Base-by-base conservation (phyloP, 306 rosid species). In the Aeschynomene evenia region DNA sequence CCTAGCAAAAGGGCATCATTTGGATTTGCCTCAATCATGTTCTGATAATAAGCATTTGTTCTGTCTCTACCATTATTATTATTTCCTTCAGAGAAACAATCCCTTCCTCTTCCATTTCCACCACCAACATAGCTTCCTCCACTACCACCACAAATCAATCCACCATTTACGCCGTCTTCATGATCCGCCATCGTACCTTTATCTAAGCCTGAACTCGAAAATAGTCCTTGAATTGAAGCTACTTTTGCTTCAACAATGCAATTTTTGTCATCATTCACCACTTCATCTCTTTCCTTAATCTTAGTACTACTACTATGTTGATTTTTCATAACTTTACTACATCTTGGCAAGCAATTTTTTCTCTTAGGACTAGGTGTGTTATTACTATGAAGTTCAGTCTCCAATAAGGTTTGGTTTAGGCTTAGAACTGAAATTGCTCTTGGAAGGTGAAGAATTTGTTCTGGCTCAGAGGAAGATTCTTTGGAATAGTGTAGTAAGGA, bases 21-120 rank as follows among this genome's bases (percentile, higher is more conserved):
- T 2, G 98, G 96, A 81, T 90, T 73, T 12, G 96, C 86, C 77
- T 80, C 81, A 46, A 93, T 88, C 96, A 93, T 88, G 66, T 67
- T 75, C 68, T 57, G 85, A 72, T 90, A 93, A 81, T 88, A 86
- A 71, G 79, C 79, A 70, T 93, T 89, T 0, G 79, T 85, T 33
- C 51, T 59, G 34, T 81, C 79, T 40, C 77, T 86, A 55, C 86
- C 90, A 48, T 71, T 61, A 76, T 71, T 61, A 76, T 79, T 80
- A 68, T 74, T 82, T 54, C 71, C 71, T 60, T 76, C 85, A 58
- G 18, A 71, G 71, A 64, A 81, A n/a, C n/a, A n/a, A 20, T 68
- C 82, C 40, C 83, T 79, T 33, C 79, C 50, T 54, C 68, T 77
- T 63, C 71, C 72, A 56, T 63, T 55, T 12, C 81, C 82, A n/a